These are phyloP conservation scores for Lasiosphaeris hirsuta DNA, from an alignment of 495 filamentous ascomycete genomes.

Conservation along the genomic window DNA sequence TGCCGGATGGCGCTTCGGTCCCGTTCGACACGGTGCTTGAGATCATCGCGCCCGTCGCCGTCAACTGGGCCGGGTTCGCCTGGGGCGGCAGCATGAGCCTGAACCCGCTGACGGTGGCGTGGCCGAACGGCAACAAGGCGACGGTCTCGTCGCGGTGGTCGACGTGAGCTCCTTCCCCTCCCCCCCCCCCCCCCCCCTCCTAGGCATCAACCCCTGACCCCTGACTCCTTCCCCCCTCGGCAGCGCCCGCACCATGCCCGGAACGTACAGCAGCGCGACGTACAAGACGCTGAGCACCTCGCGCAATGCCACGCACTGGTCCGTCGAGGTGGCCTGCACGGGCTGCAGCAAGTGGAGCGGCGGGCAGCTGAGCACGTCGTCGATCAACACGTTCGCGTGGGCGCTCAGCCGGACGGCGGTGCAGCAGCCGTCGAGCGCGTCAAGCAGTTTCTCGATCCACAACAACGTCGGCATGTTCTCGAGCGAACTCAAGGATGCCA, in stretches of 20 bases:
- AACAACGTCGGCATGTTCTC: conserved; percentile 26
- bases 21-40: conserved; percentile 45
- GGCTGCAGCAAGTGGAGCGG: conserved; percentile 41
- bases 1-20: conserved; percentile 32
- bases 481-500: conserved; percentile 19
- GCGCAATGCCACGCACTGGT: conserved; percentile 47
- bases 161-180: conserved; percentile 30
- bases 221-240: not conserved
- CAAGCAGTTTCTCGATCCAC: conserved; percentile 26
- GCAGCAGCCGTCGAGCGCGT: conserved; percentile 19
- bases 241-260: conserved; percentile 31
- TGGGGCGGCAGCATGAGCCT: conserved; percentile 47
- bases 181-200: not conserved
- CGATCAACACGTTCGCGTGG: conserved; percentile 38
- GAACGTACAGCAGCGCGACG: conserved; percentile 35
- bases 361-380: conserved; percentile 29
- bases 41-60: conserved; percentile 35
- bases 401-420: conserved; percentile 32
- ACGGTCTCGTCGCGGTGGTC: conserved; percentile 41
- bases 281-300: conserved; percentile 39
- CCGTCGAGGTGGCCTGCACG: conserved; percentile 42
- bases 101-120: conserved; percentile 46
- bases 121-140: conserved; percentile 42
- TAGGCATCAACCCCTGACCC: not conserved
- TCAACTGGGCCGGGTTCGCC: conserved; percentile 44